Percentiles rank a stretch among this genome's conserved stretches.
phyloP scores from a whole-genome alignment of 352 stramenopile genomes.

The Phytophthora tentaculata region DNA sequence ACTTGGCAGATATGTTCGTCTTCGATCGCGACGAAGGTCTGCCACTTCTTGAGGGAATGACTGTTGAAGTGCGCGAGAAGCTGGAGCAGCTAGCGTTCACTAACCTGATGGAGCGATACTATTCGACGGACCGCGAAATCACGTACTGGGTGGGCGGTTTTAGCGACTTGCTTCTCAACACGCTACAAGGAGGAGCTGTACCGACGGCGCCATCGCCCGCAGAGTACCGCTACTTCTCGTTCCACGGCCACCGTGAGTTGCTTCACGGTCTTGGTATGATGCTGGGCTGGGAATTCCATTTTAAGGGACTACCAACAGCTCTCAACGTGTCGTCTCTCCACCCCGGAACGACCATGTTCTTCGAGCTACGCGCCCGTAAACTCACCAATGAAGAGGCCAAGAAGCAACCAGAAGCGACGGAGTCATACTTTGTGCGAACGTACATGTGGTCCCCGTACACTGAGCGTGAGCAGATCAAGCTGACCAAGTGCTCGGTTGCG shows the following conservation, averaged over 20 bases:
- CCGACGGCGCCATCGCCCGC: constrained; percentile 47
- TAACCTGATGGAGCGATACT: constrained; percentile 89
- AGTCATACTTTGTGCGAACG: constrained; percentile 74
- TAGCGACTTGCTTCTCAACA: constrained; percentile 65
- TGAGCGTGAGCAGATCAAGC: constrained; percentile 65
- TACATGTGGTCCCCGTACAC: constrained; percentile 82
- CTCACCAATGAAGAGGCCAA: constrained; percentile 19
- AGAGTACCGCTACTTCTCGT: constrained; percentile 83
- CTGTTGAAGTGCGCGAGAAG: constrained; percentile 51
- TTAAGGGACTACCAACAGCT: constrained; percentile 66
- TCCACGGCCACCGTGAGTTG: constrained; percentile 83
- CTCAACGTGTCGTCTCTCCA: constrained; percentile 73
- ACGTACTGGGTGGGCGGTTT: constrained; percentile 89
- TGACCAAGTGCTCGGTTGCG: constrained; percentile 77
- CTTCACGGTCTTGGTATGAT: constrained; percentile 82
- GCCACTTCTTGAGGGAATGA: constrained; percentile 59
- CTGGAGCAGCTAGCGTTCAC: constrained; percentile 79
- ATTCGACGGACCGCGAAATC: constrained; percentile 75
- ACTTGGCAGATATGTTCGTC: constrained; percentile 85
- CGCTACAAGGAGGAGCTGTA: constrained; percentile 60
- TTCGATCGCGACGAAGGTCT: constrained; percentile 79
- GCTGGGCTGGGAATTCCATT: constrained; percentile 80
- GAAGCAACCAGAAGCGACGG: constrained; percentile 28
- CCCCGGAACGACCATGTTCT: constrained; percentile 83
- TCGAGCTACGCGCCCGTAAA: constrained; percentile 65